Evolutionary conservation across 2,329 filamentous ascomycete species (phyloP).

Genomic region (Talaromyces atroroseus): DNA sequence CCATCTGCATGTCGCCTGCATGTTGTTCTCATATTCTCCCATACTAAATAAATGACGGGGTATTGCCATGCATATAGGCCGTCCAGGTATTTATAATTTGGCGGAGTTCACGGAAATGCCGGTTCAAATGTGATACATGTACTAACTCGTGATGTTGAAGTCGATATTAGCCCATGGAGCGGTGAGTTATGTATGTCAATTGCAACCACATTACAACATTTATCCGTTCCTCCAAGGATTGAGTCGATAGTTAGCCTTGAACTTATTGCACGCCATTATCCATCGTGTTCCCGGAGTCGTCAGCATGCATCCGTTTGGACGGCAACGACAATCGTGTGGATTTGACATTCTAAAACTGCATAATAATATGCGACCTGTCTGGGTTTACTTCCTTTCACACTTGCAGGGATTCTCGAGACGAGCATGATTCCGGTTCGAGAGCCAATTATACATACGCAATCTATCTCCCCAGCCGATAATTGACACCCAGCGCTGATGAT

Average conservation of each 20-base stretch:
- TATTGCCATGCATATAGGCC: neutral
- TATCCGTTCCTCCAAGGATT: neutral
- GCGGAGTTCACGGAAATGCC: neutral
- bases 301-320: neutral
- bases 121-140: neutral
- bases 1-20: neutral
- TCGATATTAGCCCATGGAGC: neutral
- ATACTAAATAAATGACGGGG: neutral
- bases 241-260: neutral
- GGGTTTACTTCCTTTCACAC: neutral
- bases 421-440: neutral
- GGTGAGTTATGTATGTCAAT: constrained; percentile 2
- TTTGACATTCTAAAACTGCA: neutral
- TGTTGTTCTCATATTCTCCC: neutral
- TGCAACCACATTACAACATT: neutral
- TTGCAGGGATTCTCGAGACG: neutral
- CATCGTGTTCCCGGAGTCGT: neutral
- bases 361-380: neutral
- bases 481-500: neutral
- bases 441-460: neutral
- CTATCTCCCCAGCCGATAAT: neutral
- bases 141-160: neutral
- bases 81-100: neutral
- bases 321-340: neutral
- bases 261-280: neutral